phyloP scores from a whole-genome alignment of 2,329 filamentous ascomycete genomes.

The Sclerotinia subarctica region DNA sequence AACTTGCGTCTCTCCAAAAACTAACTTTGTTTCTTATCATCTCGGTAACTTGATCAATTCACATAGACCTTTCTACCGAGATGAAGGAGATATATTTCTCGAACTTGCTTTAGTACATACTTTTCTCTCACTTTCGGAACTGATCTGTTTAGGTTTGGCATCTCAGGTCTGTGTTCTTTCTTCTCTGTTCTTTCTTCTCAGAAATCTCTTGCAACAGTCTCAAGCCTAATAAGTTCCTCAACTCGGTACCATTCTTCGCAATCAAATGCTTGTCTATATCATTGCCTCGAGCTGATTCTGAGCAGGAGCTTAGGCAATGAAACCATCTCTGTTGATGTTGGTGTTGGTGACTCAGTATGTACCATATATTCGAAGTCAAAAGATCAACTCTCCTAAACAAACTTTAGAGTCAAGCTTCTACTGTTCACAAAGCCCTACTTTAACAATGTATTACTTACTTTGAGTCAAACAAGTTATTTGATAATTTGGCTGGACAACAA shows the following conservation, averaged over 20 bases:
- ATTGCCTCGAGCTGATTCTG: neutral
- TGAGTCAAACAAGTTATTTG: slow-evolving; percentile 16
- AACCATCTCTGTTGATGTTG: slow-evolving; percentile 13
- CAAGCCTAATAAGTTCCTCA: slow-evolving; percentile 22
- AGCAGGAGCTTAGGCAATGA: slow-evolving; percentile 7
- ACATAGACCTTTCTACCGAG: no score
- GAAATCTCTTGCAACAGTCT: slow-evolving; percentile 25
- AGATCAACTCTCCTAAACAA: neutral
- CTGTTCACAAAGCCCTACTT: slow-evolving; percentile 25
- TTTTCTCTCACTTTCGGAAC: neutral
- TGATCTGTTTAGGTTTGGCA: no score
- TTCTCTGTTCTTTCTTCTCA: neutral
- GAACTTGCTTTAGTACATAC: no score
- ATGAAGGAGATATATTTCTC: no score
- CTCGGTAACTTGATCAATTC: neutral
- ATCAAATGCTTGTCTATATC: neutral
- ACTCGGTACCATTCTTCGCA: slow-evolving; percentile 4
- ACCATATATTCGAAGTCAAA: neutral
- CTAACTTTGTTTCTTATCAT: neutral
- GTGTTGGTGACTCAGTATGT: slow-evolving; percentile 9
- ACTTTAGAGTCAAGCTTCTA: slow-evolving; percentile 20
- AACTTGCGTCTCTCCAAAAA: neutral
- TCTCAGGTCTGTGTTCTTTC: neutral
- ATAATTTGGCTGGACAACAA: slow-evolving; percentile 15
- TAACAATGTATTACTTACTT: slow-evolving; percentile 23